Conservation (phyloP, 2,329 filamentous ascomycete genomes). For the Arthrobotrys conoides region DNA sequence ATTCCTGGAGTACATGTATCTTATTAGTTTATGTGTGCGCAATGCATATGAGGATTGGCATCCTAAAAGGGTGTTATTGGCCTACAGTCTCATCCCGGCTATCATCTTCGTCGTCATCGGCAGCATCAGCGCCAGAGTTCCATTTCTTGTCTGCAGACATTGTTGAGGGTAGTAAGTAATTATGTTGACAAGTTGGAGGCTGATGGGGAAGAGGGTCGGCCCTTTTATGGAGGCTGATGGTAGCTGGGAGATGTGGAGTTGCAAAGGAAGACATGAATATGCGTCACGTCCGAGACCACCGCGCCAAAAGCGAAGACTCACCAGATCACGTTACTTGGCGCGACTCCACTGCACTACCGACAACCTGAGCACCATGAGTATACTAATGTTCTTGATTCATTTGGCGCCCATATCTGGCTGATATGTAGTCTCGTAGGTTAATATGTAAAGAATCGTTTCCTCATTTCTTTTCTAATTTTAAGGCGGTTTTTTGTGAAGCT, state of each 20-base stretch:
- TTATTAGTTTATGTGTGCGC: conserved; percentile 6
- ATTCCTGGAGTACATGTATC: conserved; percentile 74
- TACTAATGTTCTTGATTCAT: background rate
- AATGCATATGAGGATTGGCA: background rate
- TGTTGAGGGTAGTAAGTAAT: background rate
- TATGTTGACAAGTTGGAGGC: background rate
- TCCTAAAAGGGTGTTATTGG: no score
- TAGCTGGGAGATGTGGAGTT: background rate
- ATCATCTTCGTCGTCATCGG: conserved; percentile 80
- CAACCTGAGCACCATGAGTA: background rate
- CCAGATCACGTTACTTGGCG: conserved; percentile 55
- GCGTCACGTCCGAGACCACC: conserved; percentile 56
- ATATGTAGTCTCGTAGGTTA: no score
- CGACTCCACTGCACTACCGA: background rate
- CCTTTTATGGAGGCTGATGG: conserved; percentile 23
- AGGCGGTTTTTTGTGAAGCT: background rate
- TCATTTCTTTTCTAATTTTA: no score
- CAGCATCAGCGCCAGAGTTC: conserved; percentile 68
- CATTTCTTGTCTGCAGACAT: conserved; percentile 70
- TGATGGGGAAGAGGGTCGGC: background rate
- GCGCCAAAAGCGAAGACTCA: conserved; percentile 43
- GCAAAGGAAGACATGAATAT: conserved; percentile 45
- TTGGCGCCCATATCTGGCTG: no score
- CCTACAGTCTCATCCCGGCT: conserved; percentile 76
- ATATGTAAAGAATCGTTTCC: no score